A percentile compares a stretch with the other conserved stretches of the same genome.
Conservation (phyloP, 768 basidiomycete genomes). For the Ephemerocybe angulata region DNA sequence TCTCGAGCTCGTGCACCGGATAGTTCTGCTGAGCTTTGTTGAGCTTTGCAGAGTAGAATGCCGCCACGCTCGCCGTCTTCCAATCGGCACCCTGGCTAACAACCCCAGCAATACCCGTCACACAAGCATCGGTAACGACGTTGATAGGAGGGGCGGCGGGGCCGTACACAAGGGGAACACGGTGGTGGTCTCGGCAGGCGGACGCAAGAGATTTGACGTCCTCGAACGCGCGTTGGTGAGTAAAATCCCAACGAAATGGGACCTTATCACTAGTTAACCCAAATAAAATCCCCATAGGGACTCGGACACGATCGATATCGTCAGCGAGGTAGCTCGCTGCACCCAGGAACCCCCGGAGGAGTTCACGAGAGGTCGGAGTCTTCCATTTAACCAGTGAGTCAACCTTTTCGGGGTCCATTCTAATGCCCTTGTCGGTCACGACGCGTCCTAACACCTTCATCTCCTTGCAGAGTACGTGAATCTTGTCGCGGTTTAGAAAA, state of each 20-base stretch:
- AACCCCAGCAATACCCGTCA: constrained; percentile 20
- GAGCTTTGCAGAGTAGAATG: constrained; percentile 27
- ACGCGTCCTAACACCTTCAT: constrained; percentile 31
- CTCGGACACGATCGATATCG: constrained; percentile 19
- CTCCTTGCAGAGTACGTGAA: constrained; percentile 12
- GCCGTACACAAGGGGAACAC: constrained; percentile 15
- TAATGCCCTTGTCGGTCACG: constrained; percentile 28
- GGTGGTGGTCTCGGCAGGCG: constrained; percentile 10
- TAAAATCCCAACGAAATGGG: constrained; percentile 17
- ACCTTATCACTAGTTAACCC: constrained; percentile 11
- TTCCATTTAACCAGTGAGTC: constrained; percentile 21
- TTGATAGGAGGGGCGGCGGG: constrained; percentile 16
- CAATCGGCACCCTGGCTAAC: constrained; percentile 23
- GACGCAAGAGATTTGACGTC: constrained; percentile 23
- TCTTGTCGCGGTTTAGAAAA: constrained; percentile 15
- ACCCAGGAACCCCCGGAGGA: constrained; percentile 31
- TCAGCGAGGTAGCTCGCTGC: constrained; percentile 32
- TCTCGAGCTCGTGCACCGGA: constrained; percentile 36
- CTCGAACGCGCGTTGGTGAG: constrained; percentile 25
- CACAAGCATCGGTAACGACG: constrained; percentile 25
- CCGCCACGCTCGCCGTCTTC: constrained; percentile 26
- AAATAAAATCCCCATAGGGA: constrained; percentile 28
- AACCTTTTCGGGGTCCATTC: constrained; percentile 35
- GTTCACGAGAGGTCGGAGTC: constrained; percentile 8
- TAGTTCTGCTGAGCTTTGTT: constrained; percentile 29